These are phyloP conservation scores for Stentor roeselii DNA, from an alignment of 73 alveolate genomes.

Conservation along the genomic window DNA sequence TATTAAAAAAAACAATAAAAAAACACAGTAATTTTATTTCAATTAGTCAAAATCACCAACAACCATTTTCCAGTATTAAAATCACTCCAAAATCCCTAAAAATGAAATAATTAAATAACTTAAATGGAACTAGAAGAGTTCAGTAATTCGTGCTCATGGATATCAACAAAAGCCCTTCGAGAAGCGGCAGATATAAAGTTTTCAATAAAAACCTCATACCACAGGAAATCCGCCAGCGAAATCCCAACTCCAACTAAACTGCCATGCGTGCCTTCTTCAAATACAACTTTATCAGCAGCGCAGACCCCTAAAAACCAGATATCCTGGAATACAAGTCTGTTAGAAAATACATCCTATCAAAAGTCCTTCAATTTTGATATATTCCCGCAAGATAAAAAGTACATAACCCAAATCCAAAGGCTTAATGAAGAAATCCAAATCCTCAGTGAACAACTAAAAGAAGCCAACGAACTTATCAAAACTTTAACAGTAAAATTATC, in stretches of 20 bases:
- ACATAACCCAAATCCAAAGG: not conserved
- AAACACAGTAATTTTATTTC: too few species aligned
- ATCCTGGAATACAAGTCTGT: not conserved
- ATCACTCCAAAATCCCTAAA: too few species aligned
- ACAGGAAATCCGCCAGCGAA: not conserved
- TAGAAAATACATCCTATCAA: not conserved
- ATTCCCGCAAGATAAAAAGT: not conserved
- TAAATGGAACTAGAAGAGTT: not conserved
- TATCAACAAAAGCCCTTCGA: not conserved
- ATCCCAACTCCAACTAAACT: not conserved
- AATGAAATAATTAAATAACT: too few species aligned
- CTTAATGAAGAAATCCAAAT: not conserved
- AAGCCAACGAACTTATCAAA: not conserved
- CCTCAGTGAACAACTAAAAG: conserved; percentile 5
- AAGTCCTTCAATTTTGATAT: not conserved
- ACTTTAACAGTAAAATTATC: not conserved
- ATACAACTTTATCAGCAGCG: not conserved
- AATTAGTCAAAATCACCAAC: too few species aligned
- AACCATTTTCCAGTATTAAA: too few species aligned
- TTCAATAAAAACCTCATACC: not conserved
- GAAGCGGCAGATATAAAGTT: not conserved
- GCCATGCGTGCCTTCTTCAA: not conserved
- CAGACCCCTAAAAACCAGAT: not conserved
- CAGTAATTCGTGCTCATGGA: not conserved
- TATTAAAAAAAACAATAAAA: too few species aligned